Evolutionary conservation across 2,329 filamentous ascomycete genomes (phyloP), one percentile per base, ranked within the genome.

Genomic region (Trichoderma cornu-damae): DNA sequence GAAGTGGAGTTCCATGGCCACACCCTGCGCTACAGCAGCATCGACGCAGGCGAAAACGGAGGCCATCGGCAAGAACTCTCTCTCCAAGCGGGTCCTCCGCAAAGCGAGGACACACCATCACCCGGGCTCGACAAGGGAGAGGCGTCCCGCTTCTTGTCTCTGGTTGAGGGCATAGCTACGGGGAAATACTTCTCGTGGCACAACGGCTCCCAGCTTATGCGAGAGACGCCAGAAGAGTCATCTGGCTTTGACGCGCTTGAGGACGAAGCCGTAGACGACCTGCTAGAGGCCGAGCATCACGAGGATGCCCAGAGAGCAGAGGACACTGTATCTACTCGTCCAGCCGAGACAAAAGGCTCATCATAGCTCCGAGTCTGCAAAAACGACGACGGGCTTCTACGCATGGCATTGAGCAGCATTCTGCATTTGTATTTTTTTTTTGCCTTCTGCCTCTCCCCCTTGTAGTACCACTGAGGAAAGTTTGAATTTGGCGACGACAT

Each of bases 21-120:
- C 67, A 75, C 66, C 9, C 68, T 84, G 7, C 73, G 71, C 6
- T 82, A 83, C 72, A 79, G 73, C 18, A 77, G 73, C 63, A 73
- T 82, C 60, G 77, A 83, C 60, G 78, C 73, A 4, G 80, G 79
- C 0, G 72, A 73, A 50, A 76, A 78, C 58, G 77, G 76, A 49
- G 79, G 79, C 5, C 76, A 75, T 11, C 73, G 78, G n/a, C 74
- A 77, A 18, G 77, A 81, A 63, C 66, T 84, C 22, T 74, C 71
- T 1, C 71, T 84, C 16, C 59, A 63, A 18, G 57, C 61, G 14
- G 60, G 63, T 3, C 44, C n/a, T 9, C 48, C 50, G 2, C 22
- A 16, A 9, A 9, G 12, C 32, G 11, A 30, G 9, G 24, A 43
- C 12, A 26, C 16, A 5, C 44, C 43, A 1, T 6, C 30, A 0